phyloP scores from a whole-genome alignment of 2,329 filamentous ascomycete genomes.

The Arthrobotrys musiformis region DNA sequence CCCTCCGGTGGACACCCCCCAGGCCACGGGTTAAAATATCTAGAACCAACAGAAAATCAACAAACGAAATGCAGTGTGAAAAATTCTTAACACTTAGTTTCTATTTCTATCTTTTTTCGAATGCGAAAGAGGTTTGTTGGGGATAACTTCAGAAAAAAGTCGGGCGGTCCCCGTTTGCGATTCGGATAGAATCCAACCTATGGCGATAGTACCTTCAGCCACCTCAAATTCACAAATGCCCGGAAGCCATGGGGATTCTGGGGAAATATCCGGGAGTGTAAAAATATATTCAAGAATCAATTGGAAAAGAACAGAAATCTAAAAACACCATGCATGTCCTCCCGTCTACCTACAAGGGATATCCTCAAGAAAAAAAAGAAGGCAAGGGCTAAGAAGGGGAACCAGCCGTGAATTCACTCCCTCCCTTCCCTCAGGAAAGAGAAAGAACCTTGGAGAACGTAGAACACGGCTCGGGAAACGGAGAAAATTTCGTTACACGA shows the following conservation, averaged over 20 bases:
- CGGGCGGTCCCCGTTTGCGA: background rate
- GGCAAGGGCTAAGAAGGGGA: background rate
- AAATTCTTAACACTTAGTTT: background rate
- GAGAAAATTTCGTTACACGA: background rate
- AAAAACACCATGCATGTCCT: slow-evolving; percentile 15
- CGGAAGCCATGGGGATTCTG: background rate
- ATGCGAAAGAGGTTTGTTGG: background rate
- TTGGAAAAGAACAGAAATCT: background rate
- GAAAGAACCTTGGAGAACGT: slow-evolving; percentile 2
- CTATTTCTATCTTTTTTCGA: background rate
- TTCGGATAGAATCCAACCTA: slow-evolving; percentile 3
- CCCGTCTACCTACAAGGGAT: background rate
- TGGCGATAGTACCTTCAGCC: background rate
- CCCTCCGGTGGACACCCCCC: background rate
- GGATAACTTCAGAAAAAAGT: background rate
- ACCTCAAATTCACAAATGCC: background rate
- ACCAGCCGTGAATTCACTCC: background rate
- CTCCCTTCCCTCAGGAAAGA: background rate
- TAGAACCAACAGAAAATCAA: background rate
- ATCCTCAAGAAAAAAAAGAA: background rate
- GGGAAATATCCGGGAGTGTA: background rate
- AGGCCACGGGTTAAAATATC: background rate
- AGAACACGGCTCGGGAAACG: slow-evolving; percentile 29
- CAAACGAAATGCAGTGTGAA: background rate
- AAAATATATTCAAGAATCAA: too few species aligned